Base-by-base conservation (phyloP, 805 yeast genomes). In the Torulaspora maleeae region DNA sequence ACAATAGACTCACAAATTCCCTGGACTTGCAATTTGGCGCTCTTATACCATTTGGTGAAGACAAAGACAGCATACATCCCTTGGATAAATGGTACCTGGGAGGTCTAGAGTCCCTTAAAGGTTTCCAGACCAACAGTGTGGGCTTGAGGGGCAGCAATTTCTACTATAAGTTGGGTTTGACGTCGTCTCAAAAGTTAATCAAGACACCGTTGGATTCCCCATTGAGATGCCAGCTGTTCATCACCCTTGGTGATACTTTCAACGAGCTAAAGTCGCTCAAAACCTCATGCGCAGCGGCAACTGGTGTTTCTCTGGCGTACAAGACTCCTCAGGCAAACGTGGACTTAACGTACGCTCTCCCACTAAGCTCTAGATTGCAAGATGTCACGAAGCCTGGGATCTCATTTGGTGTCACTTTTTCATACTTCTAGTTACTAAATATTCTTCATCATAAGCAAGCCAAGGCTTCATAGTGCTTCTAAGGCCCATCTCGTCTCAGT, bases 51-150 rank as follows among this genome's bases (percentile, higher is more conserved):
- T 55, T 67, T 15, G 53, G 51, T 17, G 45, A 51, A 5, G 35
- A 32, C 5, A 13, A 48, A 59, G 7, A 53, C 61, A n/a, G 52
- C 55, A 2, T 86, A 1, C 89, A 83, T 55, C 61, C 80, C 29
- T 71, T 79, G 45, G 96, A 88, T 61, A 73, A 81, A 49, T 86
- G 87, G 60, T 82, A 78, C 59, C 70, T 86, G 41, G 89, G 93
- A 12, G 95, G 93, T 0, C 65, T 75, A 20, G 67, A 73, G 40
- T 76, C 79, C 5, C 73, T 85, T 41, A 72, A 77, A 49, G 91
- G 90, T 1, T 83, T 82, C 63, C 68, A 75, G n/a, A 63, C 74
- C 41, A 80, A 80, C 61, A 69, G 80, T 5, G 70, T 82, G 38
- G 85, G 87, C 30, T 66, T 72, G 33, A 53, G 75, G 11, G 91